A percentile compares a stretch with the other conserved stretches of the same genome.
phyloP scores from a whole-genome alignment of 164 flowering plant species.

The Hamamelis virginiana region DNA sequence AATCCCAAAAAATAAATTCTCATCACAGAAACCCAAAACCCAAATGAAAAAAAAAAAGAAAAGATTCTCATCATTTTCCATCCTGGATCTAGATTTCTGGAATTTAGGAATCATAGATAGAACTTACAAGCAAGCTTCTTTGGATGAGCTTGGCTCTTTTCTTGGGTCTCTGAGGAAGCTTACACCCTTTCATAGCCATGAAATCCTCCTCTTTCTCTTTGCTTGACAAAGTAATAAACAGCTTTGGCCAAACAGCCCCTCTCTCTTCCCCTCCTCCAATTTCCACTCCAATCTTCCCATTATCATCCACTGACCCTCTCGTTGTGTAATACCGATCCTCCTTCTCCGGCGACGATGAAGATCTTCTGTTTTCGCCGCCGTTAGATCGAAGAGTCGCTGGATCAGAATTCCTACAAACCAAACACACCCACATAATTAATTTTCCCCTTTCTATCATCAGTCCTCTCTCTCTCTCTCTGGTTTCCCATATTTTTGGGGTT shows the following conservation, averaged over 20 bases:
- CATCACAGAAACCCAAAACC: no score
- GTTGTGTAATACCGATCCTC: constrained; percentile 35
- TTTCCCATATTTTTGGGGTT: no score
- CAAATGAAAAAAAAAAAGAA: no score
- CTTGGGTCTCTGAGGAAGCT: constrained; percentile 80
- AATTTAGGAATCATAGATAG: no score
- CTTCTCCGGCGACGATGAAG: constrained; percentile 31
- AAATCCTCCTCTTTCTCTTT: constrained; percentile 90
- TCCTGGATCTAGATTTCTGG: no score
- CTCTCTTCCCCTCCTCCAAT: constrained; percentile 14
- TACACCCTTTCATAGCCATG: constrained; percentile 69
- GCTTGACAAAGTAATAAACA: constrained; percentile 52
- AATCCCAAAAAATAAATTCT: no score
- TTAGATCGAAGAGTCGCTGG: constrained; percentile 14
- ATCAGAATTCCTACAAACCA: constrained; percentile 30
- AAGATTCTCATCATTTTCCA: no score
- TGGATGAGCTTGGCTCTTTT: constrained; percentile 67
- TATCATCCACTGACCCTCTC: constrained; percentile 21
- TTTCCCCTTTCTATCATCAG: no score
- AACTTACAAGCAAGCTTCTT: constrained; percentile 55
- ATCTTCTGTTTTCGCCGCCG: constrained; percentile 9
- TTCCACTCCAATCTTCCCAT: background rate
- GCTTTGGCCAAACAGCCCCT: constrained; percentile 58
- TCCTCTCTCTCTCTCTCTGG: no score
- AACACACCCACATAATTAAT: background rate